Percentiles rank a stretch among this genome's conserved stretches.
Conservation (phyloP, 192 early-diverging fungal species). For the Coemansia sp. region DNA sequence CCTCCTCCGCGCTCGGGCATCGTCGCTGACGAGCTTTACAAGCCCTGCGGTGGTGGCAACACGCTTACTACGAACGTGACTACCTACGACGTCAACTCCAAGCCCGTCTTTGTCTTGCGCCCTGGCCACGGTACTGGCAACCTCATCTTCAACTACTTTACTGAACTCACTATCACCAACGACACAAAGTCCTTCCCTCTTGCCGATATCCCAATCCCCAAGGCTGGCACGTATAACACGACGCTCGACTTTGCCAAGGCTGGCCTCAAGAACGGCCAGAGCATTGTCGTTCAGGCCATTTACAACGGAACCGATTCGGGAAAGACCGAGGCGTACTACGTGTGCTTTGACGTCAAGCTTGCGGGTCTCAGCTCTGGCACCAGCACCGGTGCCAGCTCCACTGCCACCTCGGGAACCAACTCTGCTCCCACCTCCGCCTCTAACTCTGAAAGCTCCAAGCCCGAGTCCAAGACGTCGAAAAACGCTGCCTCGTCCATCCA, state of each 20-base stretch:
- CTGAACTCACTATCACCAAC: slow-evolving; percentile 39
- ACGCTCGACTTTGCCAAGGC: slow-evolving; percentile 35
- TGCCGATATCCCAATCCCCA: slow-evolving; percentile 21
- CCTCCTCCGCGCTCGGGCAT: slow-evolving; percentile 42
- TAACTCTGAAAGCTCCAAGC: neutral
- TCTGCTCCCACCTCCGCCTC: neutral
- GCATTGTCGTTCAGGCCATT: slow-evolving; percentile 53
- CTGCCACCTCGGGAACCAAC: neutral
- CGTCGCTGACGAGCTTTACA: slow-evolving; percentile 30
- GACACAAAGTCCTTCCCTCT: slow-evolving; percentile 22
- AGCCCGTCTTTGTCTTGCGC: slow-evolving; percentile 29
- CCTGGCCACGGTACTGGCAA: slow-evolving; percentile 43
- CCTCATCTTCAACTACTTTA: slow-evolving; percentile 55
- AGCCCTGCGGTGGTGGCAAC: slow-evolving; percentile 49
- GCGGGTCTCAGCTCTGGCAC: neutral
- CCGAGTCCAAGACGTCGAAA: slow-evolving; percentile 9
- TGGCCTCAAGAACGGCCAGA: slow-evolving; percentile 42
- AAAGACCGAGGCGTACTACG: slow-evolving; percentile 41
- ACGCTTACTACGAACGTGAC: slow-evolving; percentile 39
- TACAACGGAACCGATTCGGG: slow-evolving; percentile 45
- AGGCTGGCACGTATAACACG: slow-evolving; percentile 34
- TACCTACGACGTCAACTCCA: slow-evolving; percentile 37
- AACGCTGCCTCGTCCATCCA: slow-evolving; percentile 18
- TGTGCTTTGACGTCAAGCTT: slow-evolving; percentile 54
- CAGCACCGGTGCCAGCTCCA: slow-evolving; percentile 10